Evolutionary conservation across 192 early-diverging fungal genomes (phyloP).

Genomic region (Glomus cerebriforme): DNA sequence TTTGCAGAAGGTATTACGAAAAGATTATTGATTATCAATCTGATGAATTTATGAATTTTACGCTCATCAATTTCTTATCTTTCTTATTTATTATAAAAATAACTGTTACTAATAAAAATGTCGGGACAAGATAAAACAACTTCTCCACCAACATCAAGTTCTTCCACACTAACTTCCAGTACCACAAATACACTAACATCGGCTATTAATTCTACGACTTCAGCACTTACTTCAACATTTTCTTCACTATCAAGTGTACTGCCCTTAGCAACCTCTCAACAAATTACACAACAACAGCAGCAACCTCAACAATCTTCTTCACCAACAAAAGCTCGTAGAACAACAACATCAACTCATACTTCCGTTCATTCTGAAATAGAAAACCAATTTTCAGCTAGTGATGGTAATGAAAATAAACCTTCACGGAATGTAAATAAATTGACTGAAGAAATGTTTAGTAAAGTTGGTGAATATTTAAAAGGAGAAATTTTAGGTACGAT

Average conservation of each 20-base stretch:
- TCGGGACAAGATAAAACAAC: neutral
- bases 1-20: too few species aligned
- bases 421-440: constrained; percentile 41
- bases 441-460: constrained; percentile 47
- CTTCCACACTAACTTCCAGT: neutral
- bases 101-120: neutral
- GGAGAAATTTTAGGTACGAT: constrained; percentile 41
- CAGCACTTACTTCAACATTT: constrained; percentile 21
- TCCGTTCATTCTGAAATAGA: constrained; percentile 1
- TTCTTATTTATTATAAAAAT: too few species aligned
- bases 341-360: neutral
- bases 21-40: too few species aligned
- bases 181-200: constrained; percentile 1
- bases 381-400: neutral
- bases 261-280: constrained; percentile 21
- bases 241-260: constrained; percentile 24
- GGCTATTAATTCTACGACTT: constrained; percentile 9
- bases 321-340: neutral
- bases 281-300: neutral
- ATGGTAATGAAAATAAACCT: neutral
- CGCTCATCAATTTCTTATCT: too few species aligned
- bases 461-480: constrained; percentile 44
- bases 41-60: too few species aligned
- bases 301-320: constrained; percentile 5
- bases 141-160: neutral